Percentiles rank a stretch among this genome's conserved stretches.
Conservation (phyloP, 129 eudicot species). For the Arctium lappa region DNA sequence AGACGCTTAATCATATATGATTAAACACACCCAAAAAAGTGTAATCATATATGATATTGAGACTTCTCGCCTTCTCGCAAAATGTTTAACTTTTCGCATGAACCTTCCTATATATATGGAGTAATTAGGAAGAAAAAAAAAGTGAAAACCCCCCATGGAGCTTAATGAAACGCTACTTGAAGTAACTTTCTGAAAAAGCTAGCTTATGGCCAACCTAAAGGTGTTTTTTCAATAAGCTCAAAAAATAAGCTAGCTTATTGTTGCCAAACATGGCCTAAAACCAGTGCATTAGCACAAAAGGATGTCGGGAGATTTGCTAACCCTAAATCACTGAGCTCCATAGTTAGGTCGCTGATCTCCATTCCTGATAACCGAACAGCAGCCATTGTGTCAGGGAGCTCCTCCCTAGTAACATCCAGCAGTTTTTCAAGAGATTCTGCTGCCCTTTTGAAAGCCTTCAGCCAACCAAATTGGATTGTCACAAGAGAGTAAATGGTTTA, state of each 20-base stretch:
- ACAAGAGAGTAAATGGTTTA: slow-evolving; percentile 1
- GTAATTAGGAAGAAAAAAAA: not conserved
- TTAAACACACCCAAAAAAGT: too few relatives aligned
- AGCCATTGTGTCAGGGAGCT: slow-evolving; percentile 95
- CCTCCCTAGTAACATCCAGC: slow-evolving; percentile 86
- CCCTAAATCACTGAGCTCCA: slow-evolving; percentile 99
- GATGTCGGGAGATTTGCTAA: slow-evolving; percentile 22
- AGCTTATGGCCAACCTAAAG: not conserved
- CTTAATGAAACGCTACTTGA: not conserved
- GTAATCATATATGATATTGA: too few relatives aligned
- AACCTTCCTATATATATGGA: too few relatives aligned
- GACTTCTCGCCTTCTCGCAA: too few relatives aligned
- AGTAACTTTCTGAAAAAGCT: not conserved
- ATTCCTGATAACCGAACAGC: slow-evolving; percentile 93
- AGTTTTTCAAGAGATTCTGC: slow-evolving; percentile 89
- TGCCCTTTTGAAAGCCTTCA: slow-evolving; percentile 91
- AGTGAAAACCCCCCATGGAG: not conserved
- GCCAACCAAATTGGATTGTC: slow-evolving; percentile 12
- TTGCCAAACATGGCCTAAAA: not conserved
- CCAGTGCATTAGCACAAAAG: not conserved
- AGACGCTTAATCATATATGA: too few relatives aligned
- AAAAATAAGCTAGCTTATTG: not conserved
- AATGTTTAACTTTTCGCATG: too few relatives aligned
- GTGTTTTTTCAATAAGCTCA: not conserved
- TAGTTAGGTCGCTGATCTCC: slow-evolving; percentile 96